Percentiles rank a stretch among this genome's conserved stretches.
Evolutionary conservation across 768 basidiomycete genomes (phyloP).

Genomic region (Leccinum disarticulatum): DNA sequence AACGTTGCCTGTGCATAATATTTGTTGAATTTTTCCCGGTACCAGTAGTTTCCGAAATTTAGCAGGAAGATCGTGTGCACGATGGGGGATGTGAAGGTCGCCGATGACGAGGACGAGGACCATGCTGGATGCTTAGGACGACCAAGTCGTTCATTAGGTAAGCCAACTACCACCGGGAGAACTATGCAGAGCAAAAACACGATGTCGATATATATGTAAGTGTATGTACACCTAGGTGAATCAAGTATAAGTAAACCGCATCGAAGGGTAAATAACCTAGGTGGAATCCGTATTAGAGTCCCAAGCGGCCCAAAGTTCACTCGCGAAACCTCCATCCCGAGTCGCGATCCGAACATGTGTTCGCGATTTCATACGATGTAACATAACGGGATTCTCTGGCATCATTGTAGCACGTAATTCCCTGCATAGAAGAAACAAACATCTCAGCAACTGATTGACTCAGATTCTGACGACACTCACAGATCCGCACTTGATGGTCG

Average conservation of each 20-base stretch:
- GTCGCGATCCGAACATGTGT: constrained; percentile 6
- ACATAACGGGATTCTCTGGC: neutral
- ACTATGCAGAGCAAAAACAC: neutral
- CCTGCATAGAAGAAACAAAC: constrained; percentile 19
- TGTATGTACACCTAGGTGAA: neutral
- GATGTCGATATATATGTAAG: neutral
- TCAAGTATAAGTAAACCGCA: neutral
- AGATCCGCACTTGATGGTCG: constrained; percentile 38
- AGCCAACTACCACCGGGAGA: constrained; percentile 10
- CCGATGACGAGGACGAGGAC: constrained; percentile 96
- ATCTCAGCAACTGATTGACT: constrained; percentile 17
- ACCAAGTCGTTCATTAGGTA: constrained; percentile 22
- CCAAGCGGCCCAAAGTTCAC: constrained; percentile 1
- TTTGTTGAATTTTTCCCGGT: constrained; percentile 97
- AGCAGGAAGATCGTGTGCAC: constrained; percentile 84
- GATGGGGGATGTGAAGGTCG: constrained; percentile 94
- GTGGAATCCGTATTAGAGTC: constrained; percentile 5
- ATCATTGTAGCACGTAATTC: constrained; percentile 29
- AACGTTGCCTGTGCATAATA: constrained; percentile 95
- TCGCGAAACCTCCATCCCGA: constrained; percentile 7
- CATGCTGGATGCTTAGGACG: constrained; percentile 27
- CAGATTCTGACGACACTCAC: constrained; percentile 22
- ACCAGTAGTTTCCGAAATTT: constrained; percentile 98
- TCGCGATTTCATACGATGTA: constrained; percentile 2
- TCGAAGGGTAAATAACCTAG: neutral